Evolutionary conservation across 2,329 filamentous ascomycete species (phyloP).

Genomic region (Colletotrichum cuscutae): DNA sequence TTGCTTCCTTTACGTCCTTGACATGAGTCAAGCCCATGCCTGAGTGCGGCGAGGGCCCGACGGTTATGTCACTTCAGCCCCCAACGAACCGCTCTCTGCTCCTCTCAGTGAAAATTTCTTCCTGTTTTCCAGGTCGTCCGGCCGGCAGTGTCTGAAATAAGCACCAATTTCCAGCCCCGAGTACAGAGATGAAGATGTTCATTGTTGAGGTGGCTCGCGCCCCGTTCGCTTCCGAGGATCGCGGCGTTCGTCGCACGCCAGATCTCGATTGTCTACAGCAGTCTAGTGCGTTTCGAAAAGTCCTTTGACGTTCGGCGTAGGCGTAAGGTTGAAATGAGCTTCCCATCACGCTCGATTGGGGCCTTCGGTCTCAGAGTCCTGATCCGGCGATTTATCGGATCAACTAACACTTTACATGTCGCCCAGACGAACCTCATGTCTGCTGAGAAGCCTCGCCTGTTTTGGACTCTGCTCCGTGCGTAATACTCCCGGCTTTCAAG

Average conservation of each 20-base stretch:
- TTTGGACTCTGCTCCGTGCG: neutral
- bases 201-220: neutral
- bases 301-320: neutral
- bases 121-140: neutral
- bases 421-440: neutral
- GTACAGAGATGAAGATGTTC: conserved; percentile 10
- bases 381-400: neutral
- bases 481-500: neutral
- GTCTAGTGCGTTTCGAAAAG: neutral
- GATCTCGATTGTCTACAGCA: neutral
- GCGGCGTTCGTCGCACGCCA: neutral
- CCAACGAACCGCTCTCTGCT: conserved; percentile 13
- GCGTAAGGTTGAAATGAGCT: neutral
- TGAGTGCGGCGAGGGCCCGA: conserved; percentile 3
- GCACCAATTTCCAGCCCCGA: neutral
- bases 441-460: neutral
- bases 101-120: neutral
- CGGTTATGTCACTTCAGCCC: conserved; percentile 27
- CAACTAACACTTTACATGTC: neutral
- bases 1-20: neutral
- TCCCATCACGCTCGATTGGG: neutral
- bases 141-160: neutral
- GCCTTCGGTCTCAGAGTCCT: neutral
- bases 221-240: neutral
- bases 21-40: conserved; percentile 27